A percentile compares a stretch with the other conserved stretches of the same genome.
Evolutionary conservation across 2,329 filamentous ascomycete species (phyloP).

Genomic region (Sclerotiophoma versabilis): DNA sequence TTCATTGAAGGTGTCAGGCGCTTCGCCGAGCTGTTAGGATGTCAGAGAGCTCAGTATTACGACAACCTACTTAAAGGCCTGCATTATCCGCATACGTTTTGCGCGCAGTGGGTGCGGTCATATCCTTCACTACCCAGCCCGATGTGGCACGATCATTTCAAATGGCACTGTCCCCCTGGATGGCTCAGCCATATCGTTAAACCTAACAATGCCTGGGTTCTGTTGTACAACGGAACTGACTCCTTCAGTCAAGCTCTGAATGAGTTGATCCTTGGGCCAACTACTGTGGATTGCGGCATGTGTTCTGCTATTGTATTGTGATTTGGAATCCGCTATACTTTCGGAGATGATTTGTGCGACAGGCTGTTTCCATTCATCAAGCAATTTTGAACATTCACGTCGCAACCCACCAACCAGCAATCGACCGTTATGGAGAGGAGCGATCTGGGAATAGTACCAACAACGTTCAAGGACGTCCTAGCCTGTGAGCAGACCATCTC

Average conservation of each 20-base stretch:
- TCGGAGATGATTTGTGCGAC: neutral
- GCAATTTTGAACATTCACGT: no score
- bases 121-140: neutral
- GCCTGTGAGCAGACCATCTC: no score
- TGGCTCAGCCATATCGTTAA: neutral
- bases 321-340: neutral
- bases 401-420: no score
- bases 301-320: neutral
- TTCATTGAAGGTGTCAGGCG: no score
- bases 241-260: neutral
- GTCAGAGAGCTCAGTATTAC: no score
- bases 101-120: neutral
- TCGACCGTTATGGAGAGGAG: no score
- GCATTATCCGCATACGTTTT: neutral
- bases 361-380: neutral
- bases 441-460: no score
- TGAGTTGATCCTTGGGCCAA: neutral
- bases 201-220: neutral
- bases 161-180: neutral
- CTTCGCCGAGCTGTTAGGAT: no score
- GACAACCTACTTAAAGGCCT: no score
- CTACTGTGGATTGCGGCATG: neutral
- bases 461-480: no score
- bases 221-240: neutral
- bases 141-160: neutral